phyloP scores from a whole-genome alignment of 495 filamentous ascomycete genomes.

The Rhizodiscina lignyota region DNA sequence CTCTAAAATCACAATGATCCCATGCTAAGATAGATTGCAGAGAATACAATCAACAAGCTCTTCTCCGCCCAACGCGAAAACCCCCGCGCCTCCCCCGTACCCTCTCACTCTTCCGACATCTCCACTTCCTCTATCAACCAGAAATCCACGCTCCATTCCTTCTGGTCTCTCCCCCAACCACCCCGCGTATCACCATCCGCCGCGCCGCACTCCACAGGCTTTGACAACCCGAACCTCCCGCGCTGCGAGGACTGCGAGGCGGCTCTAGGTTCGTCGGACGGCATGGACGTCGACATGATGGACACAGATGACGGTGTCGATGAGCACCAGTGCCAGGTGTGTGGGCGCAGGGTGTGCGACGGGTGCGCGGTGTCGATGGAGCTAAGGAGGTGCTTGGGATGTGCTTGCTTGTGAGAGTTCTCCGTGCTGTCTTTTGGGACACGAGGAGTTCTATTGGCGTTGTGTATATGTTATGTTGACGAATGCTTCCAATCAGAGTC shows the following conservation, averaged over 20 bases:
- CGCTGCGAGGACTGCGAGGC: conserved; percentile 22
- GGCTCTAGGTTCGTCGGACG: conserved; percentile 4
- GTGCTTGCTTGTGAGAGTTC: no score
- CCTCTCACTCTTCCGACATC: conserved; percentile 3
- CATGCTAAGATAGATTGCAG: no score
- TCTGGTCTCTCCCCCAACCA: conserved; percentile 18
- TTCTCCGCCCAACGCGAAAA: conserved; percentile 19
- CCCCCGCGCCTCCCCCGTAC: no score
- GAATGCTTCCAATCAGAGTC: no score
- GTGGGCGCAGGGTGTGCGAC: conserved; percentile 10
- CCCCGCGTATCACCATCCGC: conserved; percentile 1
- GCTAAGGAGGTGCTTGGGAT: no score
- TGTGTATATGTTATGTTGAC: no score
- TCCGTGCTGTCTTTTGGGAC: no score
- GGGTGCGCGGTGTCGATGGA: conserved; percentile 14
- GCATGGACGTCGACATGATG: conserved; percentile 12
- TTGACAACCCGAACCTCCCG: conserved; percentile 1
- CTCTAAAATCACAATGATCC: no score
- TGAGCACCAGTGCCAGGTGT: conserved; percentile 6
- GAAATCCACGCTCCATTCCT: conserved; percentile 20
- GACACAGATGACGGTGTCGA: conserved; percentile 4
- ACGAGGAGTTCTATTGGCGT: no score
- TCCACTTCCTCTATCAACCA: conserved; percentile 8
- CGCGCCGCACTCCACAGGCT: not conserved
- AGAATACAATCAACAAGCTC: conserved; percentile 19